A percentile compares a stretch with the other conserved stretches of the same genome.
Conservation (phyloP, 306 rosid species). For the Lathyrus oleraceus region DNA sequence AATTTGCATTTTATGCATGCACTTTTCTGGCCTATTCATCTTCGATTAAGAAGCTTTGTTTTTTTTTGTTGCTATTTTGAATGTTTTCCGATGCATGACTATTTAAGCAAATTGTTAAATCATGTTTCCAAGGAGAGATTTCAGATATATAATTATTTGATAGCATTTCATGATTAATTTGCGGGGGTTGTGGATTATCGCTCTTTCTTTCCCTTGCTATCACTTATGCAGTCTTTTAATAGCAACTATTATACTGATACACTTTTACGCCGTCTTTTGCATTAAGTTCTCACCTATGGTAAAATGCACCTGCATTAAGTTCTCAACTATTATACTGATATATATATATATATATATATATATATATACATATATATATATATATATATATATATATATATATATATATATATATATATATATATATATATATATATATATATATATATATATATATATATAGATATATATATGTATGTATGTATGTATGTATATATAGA, state of each 20-base stretch:
- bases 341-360: too few relatives aligned
- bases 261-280: neutral
- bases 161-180: slow-evolving; percentile 25
- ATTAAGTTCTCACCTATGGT: slow-evolving; percentile 13
- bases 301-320: slow-evolving; percentile 2
- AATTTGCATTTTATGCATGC: slow-evolving; percentile 21
- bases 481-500: too few relatives aligned
- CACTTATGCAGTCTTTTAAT: slow-evolving; percentile 12
- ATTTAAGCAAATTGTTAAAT: slow-evolving; percentile 13
- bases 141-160: slow-evolving; percentile 2
- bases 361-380: too few relatives aligned
- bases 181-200: neutral
- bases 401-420: too few relatives aligned
- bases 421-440: too few relatives aligned
- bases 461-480: too few relatives aligned
- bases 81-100: slow-evolving; percentile 21
- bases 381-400: too few relatives aligned
- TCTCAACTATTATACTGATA: too few relatives aligned
- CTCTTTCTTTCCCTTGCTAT: neutral
- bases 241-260: slow-evolving; percentile 10
- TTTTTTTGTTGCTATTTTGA: slow-evolving; percentile 18
- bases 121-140: slow-evolving; percentile 8
- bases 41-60: slow-evolving; percentile 20
- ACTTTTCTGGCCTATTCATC: slow-evolving; percentile 22
- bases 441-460: too few relatives aligned